Percentiles rank a stretch among this genome's conserved stretches.
Conservation (phyloP, 2,329 filamentous ascomycete species). For the Neonectria magnoliae region DNA sequence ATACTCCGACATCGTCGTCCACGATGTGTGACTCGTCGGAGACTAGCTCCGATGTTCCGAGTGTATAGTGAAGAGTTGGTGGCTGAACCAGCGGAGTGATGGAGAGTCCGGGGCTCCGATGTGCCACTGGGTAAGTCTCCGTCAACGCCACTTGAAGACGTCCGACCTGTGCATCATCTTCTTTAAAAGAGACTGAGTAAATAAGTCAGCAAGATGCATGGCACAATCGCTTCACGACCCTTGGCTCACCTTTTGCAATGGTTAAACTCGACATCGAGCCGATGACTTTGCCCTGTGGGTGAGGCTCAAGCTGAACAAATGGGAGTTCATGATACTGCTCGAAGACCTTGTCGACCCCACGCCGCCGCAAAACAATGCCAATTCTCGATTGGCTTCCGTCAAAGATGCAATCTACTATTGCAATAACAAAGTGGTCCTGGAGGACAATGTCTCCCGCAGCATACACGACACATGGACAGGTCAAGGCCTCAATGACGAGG, state of each 20-base stretch:
- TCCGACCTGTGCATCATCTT: slow-evolving; percentile 11
- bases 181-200: slow-evolving; percentile 18
- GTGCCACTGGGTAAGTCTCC: slow-evolving; percentile 16
- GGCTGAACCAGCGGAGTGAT: slow-evolving; percentile 22
- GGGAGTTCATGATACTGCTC: slow-evolving; percentile 21
- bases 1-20: slow-evolving; percentile 19
- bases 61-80: slow-evolving; percentile 23
- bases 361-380: slow-evolving; percentile 16
- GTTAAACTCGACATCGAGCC: slow-evolving; percentile 19
- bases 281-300: slow-evolving; percentile 17
- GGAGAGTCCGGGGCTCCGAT: slow-evolving; percentile 13
- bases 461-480: slow-evolving; percentile 20
- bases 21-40: slow-evolving; percentile 15
- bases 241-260: slow-evolving; percentile 12
- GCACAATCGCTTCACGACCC: background rate
- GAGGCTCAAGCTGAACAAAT: slow-evolving; percentile 19
- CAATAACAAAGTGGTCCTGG: slow-evolving; percentile 17
- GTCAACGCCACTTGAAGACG: slow-evolving; percentile 23
- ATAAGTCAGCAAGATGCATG: background rate
- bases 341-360: slow-evolving; percentile 10
- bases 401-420: slow-evolving; percentile 20
- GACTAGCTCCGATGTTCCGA: slow-evolving; percentile 21
- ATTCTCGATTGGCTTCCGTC: slow-evolving; percentile 16
- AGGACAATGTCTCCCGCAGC: slow-evolving; percentile 16
- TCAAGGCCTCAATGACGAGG: slow-evolving; percentile 11